A percentile compares a stretch with the other conserved stretches of the same genome.
Evolutionary conservation across 169 alveolate species (phyloP).

Genomic region (Prorocentrum cordatum): DNA sequence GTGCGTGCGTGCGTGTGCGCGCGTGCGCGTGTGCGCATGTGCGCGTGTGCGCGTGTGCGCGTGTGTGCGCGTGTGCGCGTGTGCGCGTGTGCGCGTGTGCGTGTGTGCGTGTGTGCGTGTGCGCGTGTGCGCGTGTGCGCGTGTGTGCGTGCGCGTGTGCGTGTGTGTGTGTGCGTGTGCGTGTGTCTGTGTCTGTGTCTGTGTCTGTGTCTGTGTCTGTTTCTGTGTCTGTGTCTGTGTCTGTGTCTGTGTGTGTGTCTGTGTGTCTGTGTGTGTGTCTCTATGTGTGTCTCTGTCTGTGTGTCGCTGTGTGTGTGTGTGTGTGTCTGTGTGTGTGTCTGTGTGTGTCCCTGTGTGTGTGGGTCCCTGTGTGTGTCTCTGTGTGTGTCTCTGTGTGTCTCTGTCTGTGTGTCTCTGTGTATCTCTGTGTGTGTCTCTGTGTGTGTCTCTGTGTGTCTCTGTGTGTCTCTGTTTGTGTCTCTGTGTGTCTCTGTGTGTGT

Average conservation of each 20-base stretch:
- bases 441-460: not conserved
- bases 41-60: not conserved
- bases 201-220: not conserved
- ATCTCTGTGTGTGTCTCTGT: not conserved
- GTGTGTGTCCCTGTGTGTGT: constrained; percentile 1
- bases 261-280: not conserved
- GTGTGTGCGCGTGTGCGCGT: not conserved
- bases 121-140: not conserved
- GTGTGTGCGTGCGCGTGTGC: not conserved
- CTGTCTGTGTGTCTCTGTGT: constrained; percentile 6
- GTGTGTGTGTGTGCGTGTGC: not conserved
- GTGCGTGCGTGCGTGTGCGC: not conserved
- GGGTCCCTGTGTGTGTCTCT: not conserved
- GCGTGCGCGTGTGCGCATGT: not conserved
- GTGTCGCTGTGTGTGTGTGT: not conserved
- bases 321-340: constrained; percentile 6
- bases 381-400: constrained; percentile 4
- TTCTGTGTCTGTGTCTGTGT: not conserved
- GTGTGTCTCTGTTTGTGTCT: not conserved
- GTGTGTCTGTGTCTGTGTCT: not conserved
- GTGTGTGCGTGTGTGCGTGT: not conserved
- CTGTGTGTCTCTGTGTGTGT: not conserved
- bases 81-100: not conserved
- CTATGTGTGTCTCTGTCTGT: not conserved
- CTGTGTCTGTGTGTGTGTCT: not conserved